Evolutionary conservation across 768 basidiomycete genomes (phyloP), one percentile per base, ranked within the genome.

Genomic region (Leccinum rimulosum): DNA sequence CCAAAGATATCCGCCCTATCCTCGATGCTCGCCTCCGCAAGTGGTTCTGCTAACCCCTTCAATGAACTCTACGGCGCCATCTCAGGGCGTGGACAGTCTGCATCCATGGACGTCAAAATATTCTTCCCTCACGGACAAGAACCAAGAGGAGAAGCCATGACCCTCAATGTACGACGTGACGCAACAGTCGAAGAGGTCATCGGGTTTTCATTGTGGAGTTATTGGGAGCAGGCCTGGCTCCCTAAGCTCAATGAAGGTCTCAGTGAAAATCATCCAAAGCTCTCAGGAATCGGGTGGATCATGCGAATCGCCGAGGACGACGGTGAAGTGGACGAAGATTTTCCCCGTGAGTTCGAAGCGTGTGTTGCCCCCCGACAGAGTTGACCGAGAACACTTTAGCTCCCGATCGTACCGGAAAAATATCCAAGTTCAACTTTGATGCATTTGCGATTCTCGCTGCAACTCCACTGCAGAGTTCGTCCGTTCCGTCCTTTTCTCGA

Each of bases 241-340:
- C 95, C 94, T 2, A 84, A 84, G 66, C 72, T 97, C 19, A 86
- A 91, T 61, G 88, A 88, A 54, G 88, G 80, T 22, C 61, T 86
- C 53, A 77, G 70, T 36, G 84, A 84, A 61, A 82, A 84, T 28
- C 88, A 91, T 61, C 80, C 83, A 35, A 85, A 81, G 66, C 76
- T 93, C 51, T 88, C 86, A 49, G 89, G 92, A 0, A 79, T 91
- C 4, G 94, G 93, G 1, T 99, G 97, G 96, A 87, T 93, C 40
- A 72, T 99, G 75, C 79, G 93, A 59, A 94, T 98, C 56, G 91
- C 94, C 1, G 97, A 99, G 67, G 92, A 95, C 49, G 95, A 98
- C 71, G 97, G 97, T 15, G 96, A 98, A 72, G 93, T 98, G 1
- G 97, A 99, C 70, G 97, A 98, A 71, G 97, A 99, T 76, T 98